A percentile compares a stretch with the other conserved stretches of the same genome.
Conservation (phyloP, 139 green algal genomes). For the Chlamydomonas schloesseri region DNA sequence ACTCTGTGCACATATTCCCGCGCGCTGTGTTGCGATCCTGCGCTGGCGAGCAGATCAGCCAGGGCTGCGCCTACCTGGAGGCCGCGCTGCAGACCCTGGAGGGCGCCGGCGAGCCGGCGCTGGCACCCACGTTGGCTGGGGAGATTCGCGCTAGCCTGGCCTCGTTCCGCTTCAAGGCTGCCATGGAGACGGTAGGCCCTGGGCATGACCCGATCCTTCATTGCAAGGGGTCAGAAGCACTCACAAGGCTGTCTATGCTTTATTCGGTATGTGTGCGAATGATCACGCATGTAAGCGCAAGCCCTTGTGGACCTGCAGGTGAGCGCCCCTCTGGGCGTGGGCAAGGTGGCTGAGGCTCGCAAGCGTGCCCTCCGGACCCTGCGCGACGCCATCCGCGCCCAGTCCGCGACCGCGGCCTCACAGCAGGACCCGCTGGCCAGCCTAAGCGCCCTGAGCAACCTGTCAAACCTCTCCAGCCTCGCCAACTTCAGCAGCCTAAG, state of each 20-base stretch:
- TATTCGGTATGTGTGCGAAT: no score
- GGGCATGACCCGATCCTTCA: background rate
- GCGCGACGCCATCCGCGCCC: conserved; percentile 43
- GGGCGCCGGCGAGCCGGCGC: conserved; percentile 19
- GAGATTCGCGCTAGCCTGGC: conserved; percentile 66
- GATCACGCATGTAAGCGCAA: no score
- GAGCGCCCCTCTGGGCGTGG: background rate
- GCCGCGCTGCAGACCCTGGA: conserved; percentile 69
- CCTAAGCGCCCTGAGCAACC: no score
- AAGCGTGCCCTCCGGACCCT: conserved; percentile 48
- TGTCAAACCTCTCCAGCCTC: no score
- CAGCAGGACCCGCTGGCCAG: background rate
- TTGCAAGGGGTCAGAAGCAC: no score
- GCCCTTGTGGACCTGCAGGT: background rate
- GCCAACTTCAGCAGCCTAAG: no score
- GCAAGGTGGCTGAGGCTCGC: conserved; percentile 14
- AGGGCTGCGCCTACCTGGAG: conserved; percentile 57
- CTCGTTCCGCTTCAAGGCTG: conserved; percentile 39
- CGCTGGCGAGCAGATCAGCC: background rate
- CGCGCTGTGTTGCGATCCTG: no score
- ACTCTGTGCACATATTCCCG: no score
- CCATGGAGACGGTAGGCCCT: conserved; percentile 6
- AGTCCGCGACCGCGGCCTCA: conserved; percentile 8
- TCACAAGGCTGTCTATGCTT: no score
- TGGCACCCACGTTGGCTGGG: conserved; percentile 63